A percentile compares a stretch with the other conserved stretches of the same genome.
Evolutionary conservation across 1,139 yeast genomes (phyloP).

Genomic region (Pichia sp.): DNA sequence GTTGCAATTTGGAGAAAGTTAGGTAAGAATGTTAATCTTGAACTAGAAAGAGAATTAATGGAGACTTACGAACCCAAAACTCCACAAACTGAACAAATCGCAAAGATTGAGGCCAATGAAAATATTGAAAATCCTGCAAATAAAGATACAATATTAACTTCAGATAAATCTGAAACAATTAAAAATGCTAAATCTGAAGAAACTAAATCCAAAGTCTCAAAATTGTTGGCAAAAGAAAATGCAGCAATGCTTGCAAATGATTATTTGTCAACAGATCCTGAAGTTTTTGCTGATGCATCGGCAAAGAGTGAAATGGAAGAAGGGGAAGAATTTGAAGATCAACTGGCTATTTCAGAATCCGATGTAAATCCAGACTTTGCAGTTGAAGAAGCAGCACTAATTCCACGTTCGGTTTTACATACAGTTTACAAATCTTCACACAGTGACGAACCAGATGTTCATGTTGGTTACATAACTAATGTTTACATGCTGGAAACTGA

Average conservation of each 20-base stretch:
- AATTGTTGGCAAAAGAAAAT: background rate
- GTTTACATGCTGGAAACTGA: constrained; percentile 6
- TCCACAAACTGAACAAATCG: background rate
- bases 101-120: background rate
- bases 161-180: background rate
- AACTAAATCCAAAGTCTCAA: background rate
- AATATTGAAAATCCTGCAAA: background rate
- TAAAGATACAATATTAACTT: background rate
- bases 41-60: constrained; percentile 11
- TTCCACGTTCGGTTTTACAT: constrained; percentile 15
- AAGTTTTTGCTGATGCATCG: constrained; percentile 9
- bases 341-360: background rate
- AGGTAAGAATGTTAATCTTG: constrained; percentile 13
- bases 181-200: background rate
- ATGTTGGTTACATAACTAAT: constrained; percentile 14
- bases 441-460: constrained; percentile 16
- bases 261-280: constrained; percentile 11
- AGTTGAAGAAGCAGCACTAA: constrained; percentile 12
- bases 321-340: background rate
- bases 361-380: constrained; percentile 5
- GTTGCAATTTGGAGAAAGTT: constrained; percentile 32
- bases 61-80: constrained; percentile 8
- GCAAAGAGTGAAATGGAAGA: background rate
- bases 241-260: constrained; percentile 4
- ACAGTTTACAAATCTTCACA: constrained; percentile 14